Evolutionary conservation across 768 basidiomycete species (phyloP).

Genomic region (Lactarius akahatsu): DNA sequence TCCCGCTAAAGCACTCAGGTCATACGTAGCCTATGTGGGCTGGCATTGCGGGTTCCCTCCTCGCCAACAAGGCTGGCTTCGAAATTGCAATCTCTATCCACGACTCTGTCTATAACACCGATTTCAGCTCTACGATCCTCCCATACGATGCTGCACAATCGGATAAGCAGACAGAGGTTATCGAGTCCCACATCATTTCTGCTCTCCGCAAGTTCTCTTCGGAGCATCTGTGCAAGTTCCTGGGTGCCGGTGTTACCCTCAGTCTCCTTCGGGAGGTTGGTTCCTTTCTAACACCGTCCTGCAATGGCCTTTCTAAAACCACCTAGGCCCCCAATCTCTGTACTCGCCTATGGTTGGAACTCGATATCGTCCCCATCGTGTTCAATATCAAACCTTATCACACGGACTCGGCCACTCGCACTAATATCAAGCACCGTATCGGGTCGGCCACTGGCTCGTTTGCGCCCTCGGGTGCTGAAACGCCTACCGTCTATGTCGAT

Average conservation of each 20-base stretch:
- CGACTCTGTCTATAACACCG: conserved; percentile 83
- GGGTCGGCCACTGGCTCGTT: conserved; percentile 78
- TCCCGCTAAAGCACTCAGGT: conserved; percentile 31
- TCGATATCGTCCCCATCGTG: conserved; percentile 82
- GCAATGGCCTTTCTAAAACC: conserved; percentile 27
- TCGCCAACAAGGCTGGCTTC: conserved; percentile 58
- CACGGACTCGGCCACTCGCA: conserved; percentile 73
- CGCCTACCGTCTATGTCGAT: conserved; percentile 69
- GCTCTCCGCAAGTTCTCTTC: conserved; percentile 67
- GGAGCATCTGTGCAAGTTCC: conserved; percentile 83
- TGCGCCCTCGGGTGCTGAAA: conserved; percentile 73
- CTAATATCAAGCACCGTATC: conserved; percentile 80
- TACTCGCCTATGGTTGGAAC: conserved; percentile 78
- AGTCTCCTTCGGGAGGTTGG: conserved; percentile 65
- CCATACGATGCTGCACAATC: conserved; percentile 51
- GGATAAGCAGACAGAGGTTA: conserved; percentile 55
- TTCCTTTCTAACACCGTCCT: conserved; percentile 14
- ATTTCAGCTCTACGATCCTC: conserved; percentile 62
- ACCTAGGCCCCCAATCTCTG: conserved; percentile 73
- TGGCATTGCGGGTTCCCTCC: conserved; percentile 63
- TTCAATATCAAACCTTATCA: conserved; percentile 85
- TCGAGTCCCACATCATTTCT: conserved; percentile 64
- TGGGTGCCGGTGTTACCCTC: conserved; percentile 78
- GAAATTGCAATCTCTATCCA: conserved; percentile 80
- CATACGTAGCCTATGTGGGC: conserved; percentile 81